Conservation (phyloP, 805 yeast species). For the Aciculoconidium aculeatum region DNA sequence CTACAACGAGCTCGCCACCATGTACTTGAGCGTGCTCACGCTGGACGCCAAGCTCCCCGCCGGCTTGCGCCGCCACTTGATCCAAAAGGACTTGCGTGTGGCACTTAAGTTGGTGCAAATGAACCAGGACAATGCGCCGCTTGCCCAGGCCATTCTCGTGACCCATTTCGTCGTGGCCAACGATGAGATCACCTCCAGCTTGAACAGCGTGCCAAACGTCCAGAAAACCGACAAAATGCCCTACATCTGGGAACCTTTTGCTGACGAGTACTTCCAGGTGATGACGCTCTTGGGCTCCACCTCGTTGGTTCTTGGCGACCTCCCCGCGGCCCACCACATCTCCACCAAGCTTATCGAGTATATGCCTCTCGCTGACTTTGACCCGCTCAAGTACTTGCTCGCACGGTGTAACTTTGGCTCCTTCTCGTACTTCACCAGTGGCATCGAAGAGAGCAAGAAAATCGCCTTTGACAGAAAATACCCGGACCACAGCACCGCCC, state of each 20-base stretch:
- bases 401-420: constrained; percentile 70
- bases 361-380: constrained; percentile 69
- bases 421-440: constrained; percentile 61
- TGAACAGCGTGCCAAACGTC: constrained; percentile 18
- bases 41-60: constrained; percentile 14
- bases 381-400: constrained; percentile 56
- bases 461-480: constrained; percentile 13
- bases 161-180: constrained; percentile 64
- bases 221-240: constrained; percentile 28
- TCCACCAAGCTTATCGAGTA: constrained; percentile 61
- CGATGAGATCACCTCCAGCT: constrained; percentile 48
- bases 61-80: constrained; percentile 47
- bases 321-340: constrained; percentile 52
- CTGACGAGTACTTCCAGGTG: constrained; percentile 72
- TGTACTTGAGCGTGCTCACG: constrained; percentile 49
- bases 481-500: neutral
- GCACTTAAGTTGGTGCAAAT: constrained; percentile 62
- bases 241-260: constrained; percentile 65
- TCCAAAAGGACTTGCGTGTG: constrained; percentile 66
- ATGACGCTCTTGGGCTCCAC: constrained; percentile 72
- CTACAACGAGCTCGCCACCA: constrained; percentile 60
- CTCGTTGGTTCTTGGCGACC: constrained; percentile 64
- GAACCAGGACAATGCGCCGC: constrained; percentile 41
- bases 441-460: constrained; percentile 50
- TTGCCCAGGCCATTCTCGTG: constrained; percentile 51